Evolutionary conservation across 495 filamentous ascomycete genomes (phyloP), one percentile per base, ranked within the genome.

Genomic region (Bryoglossum gracile): DNA sequence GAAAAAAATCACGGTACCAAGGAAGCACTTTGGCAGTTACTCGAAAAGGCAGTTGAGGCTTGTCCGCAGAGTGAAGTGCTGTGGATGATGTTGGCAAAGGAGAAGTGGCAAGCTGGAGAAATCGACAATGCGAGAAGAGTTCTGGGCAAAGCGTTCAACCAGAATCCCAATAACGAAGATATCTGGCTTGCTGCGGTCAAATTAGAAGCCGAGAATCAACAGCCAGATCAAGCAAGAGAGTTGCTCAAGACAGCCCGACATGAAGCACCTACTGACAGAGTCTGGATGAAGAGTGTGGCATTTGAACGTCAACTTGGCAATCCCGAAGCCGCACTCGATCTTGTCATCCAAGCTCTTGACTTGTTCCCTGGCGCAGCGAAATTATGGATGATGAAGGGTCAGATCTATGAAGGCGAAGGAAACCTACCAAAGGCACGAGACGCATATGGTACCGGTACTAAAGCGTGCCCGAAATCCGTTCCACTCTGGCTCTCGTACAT

Each of bases 331-430:
- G 86, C 91, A 0, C 72, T 99, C 3, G 81, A 94, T 54, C 79
- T 97, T 5, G 89, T 88, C 51, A 87, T 84, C 56, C 80, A 95
- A 59, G 94, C 83, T 22, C 73, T 99, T 0, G 82, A 88, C 46
- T 70, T 87, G n/a, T 97, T 92, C 65, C 91, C 94, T 9, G 78
- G 79, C 39, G 78, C 83, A 1, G 80, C 87, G 45, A 96, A 96
- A 63, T 76, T 99, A 9, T 95, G 89, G 83, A 95, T 95, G 87
- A 87, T 95, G 72, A 99, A 97, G 67, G 92, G 94, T 3, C 92
- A 99, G 56, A 87, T 97, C 51, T 99, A 97, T 74, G 86, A 95
- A 56, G 69, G 77, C 13, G 76, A 86, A 43, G 76, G 72, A 51
- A 86, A 86, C 61, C 68, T 86, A 30, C 81, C 86, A 0, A 84